These are phyloP conservation scores for Phaeosphaeriaceae sp. DNA, from an alignment of 2,329 filamentous ascomycete genomes.

Conservation along the genomic window DNA sequence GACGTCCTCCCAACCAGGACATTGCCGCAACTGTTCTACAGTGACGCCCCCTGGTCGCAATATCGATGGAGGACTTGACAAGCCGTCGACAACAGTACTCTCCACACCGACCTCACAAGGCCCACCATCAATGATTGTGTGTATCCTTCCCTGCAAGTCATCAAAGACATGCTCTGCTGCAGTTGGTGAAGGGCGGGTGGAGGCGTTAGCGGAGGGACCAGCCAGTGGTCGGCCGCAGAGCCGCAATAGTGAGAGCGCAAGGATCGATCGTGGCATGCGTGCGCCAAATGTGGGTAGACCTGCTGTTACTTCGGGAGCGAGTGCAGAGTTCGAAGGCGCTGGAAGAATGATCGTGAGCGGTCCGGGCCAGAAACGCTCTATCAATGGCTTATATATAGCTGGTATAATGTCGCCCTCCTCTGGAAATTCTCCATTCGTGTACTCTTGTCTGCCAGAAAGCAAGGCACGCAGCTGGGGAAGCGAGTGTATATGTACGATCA, in stretches of 20 bases:
- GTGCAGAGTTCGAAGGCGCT: slow-evolving; percentile 69
- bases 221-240: slow-evolving; percentile 80
- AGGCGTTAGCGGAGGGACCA: slow-evolving; percentile 92
- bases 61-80: slow-evolving; percentile 80
- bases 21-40: slow-evolving; percentile 76
- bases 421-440: not conserved
- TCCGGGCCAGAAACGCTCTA: slow-evolving; percentile 90
- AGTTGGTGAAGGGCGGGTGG: slow-evolving; percentile 90
- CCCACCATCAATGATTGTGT: slow-evolving; percentile 88
- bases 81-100: slow-evolving; percentile 93
- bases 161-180: slow-evolving; percentile 87
- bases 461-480: slow-evolving; percentile 75
- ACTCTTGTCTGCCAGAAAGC: slow-evolving; percentile 49
- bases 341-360: slow-evolving; percentile 90
- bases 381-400: slow-evolving; percentile 76
- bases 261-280: slow-evolving; percentile 82
- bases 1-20: slow-evolving; percentile 81
- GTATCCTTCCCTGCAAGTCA: slow-evolving; percentile 82
- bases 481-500: slow-evolving; percentile 91
- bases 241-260: slow-evolving; percentile 88
- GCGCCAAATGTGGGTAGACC: slow-evolving; percentile 84
- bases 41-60: slow-evolving; percentile 87
- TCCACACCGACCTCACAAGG: slow-evolving; percentile 89
- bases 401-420: slow-evolving; percentile 63
- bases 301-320: slow-evolving; percentile 93